Evolutionary conservation across 305 asterid genomes (phyloP), one percentile per base, ranked within the genome.

Genomic region (Solanum hybrid): DNA sequence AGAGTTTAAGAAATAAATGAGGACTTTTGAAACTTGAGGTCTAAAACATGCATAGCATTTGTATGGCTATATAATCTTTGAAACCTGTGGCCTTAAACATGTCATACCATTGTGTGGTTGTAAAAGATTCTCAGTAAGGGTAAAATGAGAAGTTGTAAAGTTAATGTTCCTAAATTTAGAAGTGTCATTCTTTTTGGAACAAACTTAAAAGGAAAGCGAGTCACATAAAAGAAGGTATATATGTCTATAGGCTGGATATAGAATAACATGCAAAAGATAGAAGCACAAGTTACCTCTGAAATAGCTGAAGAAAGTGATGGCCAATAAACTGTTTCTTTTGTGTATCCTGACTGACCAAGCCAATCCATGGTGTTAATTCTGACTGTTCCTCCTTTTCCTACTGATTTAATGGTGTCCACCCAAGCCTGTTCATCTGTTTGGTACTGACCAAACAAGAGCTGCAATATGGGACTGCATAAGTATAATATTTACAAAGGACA

Each of bases 301-400:
- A 97, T 90, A 87, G 98, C 98, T 66, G 98, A 92, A 89, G 98
- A 95, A 81, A 96, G 93, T 73, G 99, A 90, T 16, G 98, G 87
- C 99, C 99, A 96, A 87, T 92, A 96, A 64, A 96, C 93, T 17
- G 96, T 93, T 79, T 92, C 92, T 40, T 93, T 88, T 73, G 89
- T 75, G 95, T 94, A 96, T 87, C 94, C 96, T 22, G 99, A 96
- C 88, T 96, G 99, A 88, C 99, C 98, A 84, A 97, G 99, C 98
- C 97, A 97, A 91, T 97, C 98, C 99, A 97, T 96, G 71, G 98
- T 96, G 88, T 93, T 96, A 82, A 97, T 94, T 93, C 97, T 93
- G 88, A 97, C 90, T 4, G 95, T 94, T 82, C 85, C 96, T 35
- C 97, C 95, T 1, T 90, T 87, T 86, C 93, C 91, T 10, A 96